These are phyloP conservation scores for Neurospora sp. DNA, from an alignment of 495 filamentous ascomycete genomes.

Conservation along the genomic window DNA sequence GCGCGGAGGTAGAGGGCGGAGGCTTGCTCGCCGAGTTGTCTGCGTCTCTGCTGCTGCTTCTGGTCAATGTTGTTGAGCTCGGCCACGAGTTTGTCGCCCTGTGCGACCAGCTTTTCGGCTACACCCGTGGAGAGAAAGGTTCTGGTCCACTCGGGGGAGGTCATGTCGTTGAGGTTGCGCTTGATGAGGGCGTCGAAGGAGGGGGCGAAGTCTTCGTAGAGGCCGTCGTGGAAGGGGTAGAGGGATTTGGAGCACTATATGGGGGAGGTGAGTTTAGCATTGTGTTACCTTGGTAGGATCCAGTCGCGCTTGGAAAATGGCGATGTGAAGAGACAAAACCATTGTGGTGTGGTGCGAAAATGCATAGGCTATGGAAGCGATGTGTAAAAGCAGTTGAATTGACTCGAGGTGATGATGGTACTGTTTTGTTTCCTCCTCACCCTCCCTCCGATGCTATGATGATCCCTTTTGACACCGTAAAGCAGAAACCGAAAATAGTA, in stretches of 20 bases:
- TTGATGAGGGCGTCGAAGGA: constrained; percentile 55
- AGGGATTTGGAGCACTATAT: constrained; percentile 50
- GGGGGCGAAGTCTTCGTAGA: constrained; percentile 60
- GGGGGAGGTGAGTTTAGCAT: not conserved
- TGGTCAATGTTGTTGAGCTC: constrained; percentile 20
- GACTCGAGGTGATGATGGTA: not conserved
- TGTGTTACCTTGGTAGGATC: not conserved
- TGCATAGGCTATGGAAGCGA: too few relatives aligned
- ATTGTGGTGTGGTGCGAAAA: not conserved
- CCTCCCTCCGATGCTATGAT: not conserved
- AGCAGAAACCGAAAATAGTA: not conserved
- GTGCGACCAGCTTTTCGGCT: constrained; percentile 40
- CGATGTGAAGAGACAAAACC: not conserved
- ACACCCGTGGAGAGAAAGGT: constrained; percentile 43
- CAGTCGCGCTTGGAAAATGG: not conserved
- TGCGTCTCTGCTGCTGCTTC: not conserved
- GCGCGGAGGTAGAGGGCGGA: constrained; percentile 58
- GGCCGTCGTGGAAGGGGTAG: constrained; percentile 73
- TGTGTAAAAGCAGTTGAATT: not conserved
- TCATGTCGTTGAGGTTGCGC: constrained; percentile 54
- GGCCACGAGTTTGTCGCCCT: constrained; percentile 37
- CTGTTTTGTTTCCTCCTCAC: not conserved
- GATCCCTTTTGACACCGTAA: not conserved
- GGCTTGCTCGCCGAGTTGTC: constrained; percentile 30
- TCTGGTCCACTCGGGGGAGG: constrained; percentile 51